Base-by-base conservation (phyloP, 129 eudicot genomes). In the Flaveria trinervia region DNA sequence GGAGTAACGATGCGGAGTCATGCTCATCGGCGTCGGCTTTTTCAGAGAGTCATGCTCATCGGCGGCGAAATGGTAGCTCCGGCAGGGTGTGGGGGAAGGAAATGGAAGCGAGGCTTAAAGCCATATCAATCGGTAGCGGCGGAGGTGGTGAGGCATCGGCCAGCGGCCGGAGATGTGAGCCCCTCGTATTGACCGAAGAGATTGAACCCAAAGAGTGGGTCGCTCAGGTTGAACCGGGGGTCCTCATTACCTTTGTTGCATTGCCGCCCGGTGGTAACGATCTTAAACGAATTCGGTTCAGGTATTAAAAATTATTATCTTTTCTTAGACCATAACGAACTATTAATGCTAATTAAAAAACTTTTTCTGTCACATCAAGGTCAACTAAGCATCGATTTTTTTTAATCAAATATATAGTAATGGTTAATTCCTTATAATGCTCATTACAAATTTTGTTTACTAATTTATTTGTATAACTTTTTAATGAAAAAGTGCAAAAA, bases 241-340 rank as follows among this genome's bases (percentile, higher is more conserved):
- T 89, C 17, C 74, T 85, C n/a, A 89, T 89, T 39, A 89, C 92
- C 3, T 89, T 89, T 59, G 81, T 90, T 28, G 85, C 92, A 4
- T 52, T 90, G 74, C 96, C 92, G 3, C 79, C 85, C 57, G 92
- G 96, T 48, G 98, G 95, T 30, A 93, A 93, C 76, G 91, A 90
- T 72, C 98, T 93, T 28, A 93, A 88, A 86, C 85, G 93, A 1
- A 93, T 93, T 75, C 96, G 97, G 23, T 93, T 93, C 86, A 93
- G 90, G 98, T n/a, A n/a, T n/a, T 92, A 81, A 71, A 17, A 55
- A 20, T 30, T 30, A 30, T 30, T 30, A 4, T 30, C 36, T 30
- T 0, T 0, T 30, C 3, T 30, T 30, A 23, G 1, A 23, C 26
- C 1, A 0, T 23, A 23, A 23, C 1, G 0, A 23, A 23, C 26